phyloP scores from a whole-genome alignment of 768 basidiomycete species.

The Lentinula sp. region DNA sequence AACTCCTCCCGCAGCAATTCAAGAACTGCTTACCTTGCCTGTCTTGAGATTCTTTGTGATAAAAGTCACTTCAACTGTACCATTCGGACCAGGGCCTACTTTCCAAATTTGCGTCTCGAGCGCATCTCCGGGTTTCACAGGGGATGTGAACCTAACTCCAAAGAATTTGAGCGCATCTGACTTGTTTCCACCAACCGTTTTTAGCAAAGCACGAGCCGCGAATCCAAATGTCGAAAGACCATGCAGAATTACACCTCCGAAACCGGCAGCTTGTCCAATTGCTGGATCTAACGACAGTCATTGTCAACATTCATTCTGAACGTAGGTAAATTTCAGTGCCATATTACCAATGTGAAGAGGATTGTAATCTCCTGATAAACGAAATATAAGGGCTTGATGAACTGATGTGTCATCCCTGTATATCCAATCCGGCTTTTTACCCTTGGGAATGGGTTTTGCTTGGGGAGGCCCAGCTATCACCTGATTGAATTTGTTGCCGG shows the following conservation, averaged over 20 bases:
- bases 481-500: conserved; percentile 57
- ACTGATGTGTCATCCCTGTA: conserved; percentile 55
- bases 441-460: conserved; percentile 55
- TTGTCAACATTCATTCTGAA: background rate
- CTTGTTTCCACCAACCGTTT: conserved; percentile 53
- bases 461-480: conserved; percentile 53
- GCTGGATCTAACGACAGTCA: conserved; percentile 47
- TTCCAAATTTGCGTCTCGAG: conserved; percentile 80
- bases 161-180: conserved; percentile 59
- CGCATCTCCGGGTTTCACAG: conserved; percentile 77
- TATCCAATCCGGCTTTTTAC: conserved; percentile 54
- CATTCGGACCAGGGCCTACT: conserved; percentile 57
- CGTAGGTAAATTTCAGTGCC: background rate
- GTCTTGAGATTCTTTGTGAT: conserved; percentile 52
- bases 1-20: background rate
- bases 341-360: conserved; percentile 64
- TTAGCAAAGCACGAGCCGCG: conserved; percentile 69
- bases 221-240: conserved; percentile 82
- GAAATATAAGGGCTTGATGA: conserved; percentile 66
- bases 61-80: conserved; percentile 56
- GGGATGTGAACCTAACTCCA: conserved; percentile 74
- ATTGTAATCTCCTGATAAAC: conserved; percentile 76
- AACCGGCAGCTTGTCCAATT: conserved; percentile 68
- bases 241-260: conserved; percentile 82
- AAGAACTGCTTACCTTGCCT: conserved; percentile 41